These are phyloP conservation scores for Begonia peltatifolia DNA, from an alignment of 306 rosid species.

Conservation along the genomic window DNA sequence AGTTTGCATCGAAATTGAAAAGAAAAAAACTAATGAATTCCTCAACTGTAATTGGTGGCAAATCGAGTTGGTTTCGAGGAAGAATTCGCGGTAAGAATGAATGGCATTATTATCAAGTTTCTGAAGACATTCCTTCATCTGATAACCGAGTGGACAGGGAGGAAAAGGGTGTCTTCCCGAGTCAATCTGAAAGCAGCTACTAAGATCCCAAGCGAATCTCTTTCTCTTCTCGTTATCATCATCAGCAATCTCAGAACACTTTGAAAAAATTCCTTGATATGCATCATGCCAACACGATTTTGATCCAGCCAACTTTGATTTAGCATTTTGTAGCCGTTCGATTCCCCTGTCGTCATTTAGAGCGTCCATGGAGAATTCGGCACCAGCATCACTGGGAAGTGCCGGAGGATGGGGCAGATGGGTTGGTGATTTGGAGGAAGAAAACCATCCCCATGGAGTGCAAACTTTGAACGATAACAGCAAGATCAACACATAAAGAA, in stretches of 20 bases:
- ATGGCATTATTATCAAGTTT: constrained; percentile 41
- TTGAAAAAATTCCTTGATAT: constrained; percentile 44
- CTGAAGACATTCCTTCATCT: constrained; percentile 35
- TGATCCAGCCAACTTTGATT: constrained; percentile 29
- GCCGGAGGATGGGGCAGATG: neutral
- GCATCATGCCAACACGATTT: constrained; percentile 67
- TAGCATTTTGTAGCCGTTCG: constrained; percentile 35
- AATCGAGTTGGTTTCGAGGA: constrained; percentile 73
- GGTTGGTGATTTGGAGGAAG: neutral
- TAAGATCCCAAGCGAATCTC: constrained; percentile 78
- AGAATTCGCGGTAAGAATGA: constrained; percentile 65
- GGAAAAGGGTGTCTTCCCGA: constrained; percentile 61
- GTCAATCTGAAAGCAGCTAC: constrained; percentile 81
- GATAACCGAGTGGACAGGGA: constrained; percentile 31
- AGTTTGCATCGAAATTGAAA: neutral
- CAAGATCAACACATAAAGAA: constrained; percentile 1
- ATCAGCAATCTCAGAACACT: constrained; percentile 58
- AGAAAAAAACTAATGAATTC: too few species aligned
- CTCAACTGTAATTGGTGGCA: constrained; percentile 81
- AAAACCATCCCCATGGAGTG: constrained; percentile 8
- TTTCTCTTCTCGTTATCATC: constrained; percentile 43
- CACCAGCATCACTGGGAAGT: constrained; percentile 1
- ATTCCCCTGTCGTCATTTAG: constrained; percentile 39
- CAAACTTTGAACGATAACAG: neutral
- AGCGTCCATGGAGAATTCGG: constrained; percentile 49